A percentile compares a stretch with the other conserved stretches of the same genome.
Conservation (phyloP, 768 basidiomycete genomes). For the Kockovaella imperatae region DNA sequence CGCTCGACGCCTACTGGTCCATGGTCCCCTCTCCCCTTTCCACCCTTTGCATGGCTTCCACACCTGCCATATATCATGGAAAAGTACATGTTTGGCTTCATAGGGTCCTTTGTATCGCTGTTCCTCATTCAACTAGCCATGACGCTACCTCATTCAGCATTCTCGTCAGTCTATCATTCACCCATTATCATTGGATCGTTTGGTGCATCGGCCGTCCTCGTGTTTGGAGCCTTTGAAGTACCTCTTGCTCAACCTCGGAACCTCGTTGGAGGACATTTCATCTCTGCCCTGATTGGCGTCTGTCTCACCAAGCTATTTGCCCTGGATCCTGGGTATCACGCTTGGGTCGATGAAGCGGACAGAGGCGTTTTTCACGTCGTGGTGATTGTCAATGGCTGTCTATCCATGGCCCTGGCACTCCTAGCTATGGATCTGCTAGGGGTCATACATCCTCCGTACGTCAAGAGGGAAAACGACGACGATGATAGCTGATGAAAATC, state of each 20-base stretch:
- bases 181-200: slow-evolving; percentile 28
- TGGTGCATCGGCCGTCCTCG: slow-evolving; percentile 27
- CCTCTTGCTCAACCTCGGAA: slow-evolving; percentile 32
- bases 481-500: neutral
- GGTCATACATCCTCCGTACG: slow-evolving; percentile 31
- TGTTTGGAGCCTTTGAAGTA: slow-evolving; percentile 25
- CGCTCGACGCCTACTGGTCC: too few relatives aligned
- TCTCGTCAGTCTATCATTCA: slow-evolving; percentile 7
- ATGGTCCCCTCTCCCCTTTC: too few relatives aligned
- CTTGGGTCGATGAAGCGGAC: slow-evolving; percentile 3
- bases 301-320: slow-evolving; percentile 23
- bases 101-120: slow-evolving; percentile 25
- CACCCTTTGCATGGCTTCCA: too few relatives aligned
- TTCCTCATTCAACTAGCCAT: slow-evolving; percentile 25
- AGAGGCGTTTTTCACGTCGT: slow-evolving; percentile 4
- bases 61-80: too few relatives aligned
- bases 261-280: slow-evolving; percentile 24
- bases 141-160: slow-evolving; percentile 7
- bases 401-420: slow-evolving; percentile 19
- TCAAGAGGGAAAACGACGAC: neutral
- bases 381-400: slow-evolving; percentile 19
- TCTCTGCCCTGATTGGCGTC: slow-evolving; percentile 22
- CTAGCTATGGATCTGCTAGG: slow-evolving; percentile 17
- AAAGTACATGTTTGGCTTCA: slow-evolving; percentile 17
- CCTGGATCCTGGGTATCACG: slow-evolving; percentile 7